Base-by-base conservation (phyloP, 176 grass and related monocot genomes). In the Lolium perenne region DNA sequence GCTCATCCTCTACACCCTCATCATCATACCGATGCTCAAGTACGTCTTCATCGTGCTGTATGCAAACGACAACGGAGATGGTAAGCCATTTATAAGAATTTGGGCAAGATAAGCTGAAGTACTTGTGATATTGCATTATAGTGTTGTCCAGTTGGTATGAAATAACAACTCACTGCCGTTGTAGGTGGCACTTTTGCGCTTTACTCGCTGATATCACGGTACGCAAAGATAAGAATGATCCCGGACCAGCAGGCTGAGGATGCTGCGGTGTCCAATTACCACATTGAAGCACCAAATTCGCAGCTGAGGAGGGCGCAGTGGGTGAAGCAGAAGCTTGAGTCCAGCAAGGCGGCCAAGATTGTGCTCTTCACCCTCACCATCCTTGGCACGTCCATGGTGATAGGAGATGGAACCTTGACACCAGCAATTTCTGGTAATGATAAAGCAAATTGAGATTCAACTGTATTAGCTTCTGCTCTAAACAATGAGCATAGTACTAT, bases 241-340 rank as follows among this genome's bases (percentile, higher is more conserved):
- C 94, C 94, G 2, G 87, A 88, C 69, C 94, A 97, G 81, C 92
- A 97, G 53, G 87, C 80, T 7, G 94, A 97, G 68, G 94, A 94
- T 38, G 74, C 58, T 2, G 51, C 80, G 67, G 82, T 97, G 8
- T 97, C 94, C 1, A 94, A 92, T 48, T 97, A 88, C 57, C 45
- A 51, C 58, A 66, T 90, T 43, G 89, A 88, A 65, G 66, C 20
- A 4, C 74, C 92, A 0, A 90, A 2, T 49, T 83, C 78, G 10
- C 74, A 82, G 78, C 29, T 91, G n/a, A 90, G 73, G 69, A 82
- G 89, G 35, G 91, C 89, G 1, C 73, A 84, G 41, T 89, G 87
- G 89, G 38, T 92, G 50, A 94, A 92, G 48, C 23, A 85, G 20
- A 70, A 73, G 77, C 84, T 97, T 0, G 94, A 94, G 83, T 84